Conservation (phyloP, 2,329 filamentous ascomycete genomes). For the Phialophora expanda region DNA sequence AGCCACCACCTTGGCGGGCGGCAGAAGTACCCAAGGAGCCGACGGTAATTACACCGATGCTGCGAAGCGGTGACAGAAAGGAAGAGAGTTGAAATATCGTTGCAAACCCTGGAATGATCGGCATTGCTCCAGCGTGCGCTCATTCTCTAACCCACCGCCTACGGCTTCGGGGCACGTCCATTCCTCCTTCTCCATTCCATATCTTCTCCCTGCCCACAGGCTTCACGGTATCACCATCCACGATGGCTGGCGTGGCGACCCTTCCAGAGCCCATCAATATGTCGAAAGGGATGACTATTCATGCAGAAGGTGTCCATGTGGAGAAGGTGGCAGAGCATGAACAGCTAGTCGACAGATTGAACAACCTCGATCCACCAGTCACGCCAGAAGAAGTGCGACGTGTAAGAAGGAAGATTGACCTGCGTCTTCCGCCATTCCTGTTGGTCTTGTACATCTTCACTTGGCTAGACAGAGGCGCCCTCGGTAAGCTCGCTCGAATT, state of each 20-base stretch:
- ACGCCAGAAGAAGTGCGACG: conserved; percentile 20
- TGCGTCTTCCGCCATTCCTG: conserved; percentile 24
- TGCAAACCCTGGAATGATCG: neutral
- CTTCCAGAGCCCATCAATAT: conserved; percentile 22
- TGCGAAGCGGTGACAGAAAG: neutral
- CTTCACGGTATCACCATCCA: neutral
- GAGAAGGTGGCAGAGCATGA: conserved; percentile 28
- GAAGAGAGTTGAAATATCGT: neutral
- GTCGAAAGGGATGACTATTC: conserved; percentile 11
- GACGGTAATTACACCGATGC: conserved; percentile 10
- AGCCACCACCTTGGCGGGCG: neutral
- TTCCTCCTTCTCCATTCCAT: neutral
- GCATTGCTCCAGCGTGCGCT: conserved; percentile 3
- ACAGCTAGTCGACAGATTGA: conserved; percentile 20
- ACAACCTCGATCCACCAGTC: conserved; percentile 25
- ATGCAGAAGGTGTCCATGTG: conserved; percentile 21
- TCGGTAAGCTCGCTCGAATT: conserved; percentile 7
- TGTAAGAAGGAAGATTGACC: conserved; percentile 23
- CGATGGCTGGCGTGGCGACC: conserved; percentile 17
- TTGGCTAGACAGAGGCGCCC: conserved; percentile 26
- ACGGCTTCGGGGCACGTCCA: too few species aligned
- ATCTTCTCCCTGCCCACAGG: neutral
- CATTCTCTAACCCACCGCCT: neutral
- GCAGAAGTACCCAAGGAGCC: neutral
- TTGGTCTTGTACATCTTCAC: conserved; percentile 29